These are phyloP conservation scores for Fragaria ananassa DNA, from an alignment of 306 rosid species.

Conservation along the genomic window DNA sequence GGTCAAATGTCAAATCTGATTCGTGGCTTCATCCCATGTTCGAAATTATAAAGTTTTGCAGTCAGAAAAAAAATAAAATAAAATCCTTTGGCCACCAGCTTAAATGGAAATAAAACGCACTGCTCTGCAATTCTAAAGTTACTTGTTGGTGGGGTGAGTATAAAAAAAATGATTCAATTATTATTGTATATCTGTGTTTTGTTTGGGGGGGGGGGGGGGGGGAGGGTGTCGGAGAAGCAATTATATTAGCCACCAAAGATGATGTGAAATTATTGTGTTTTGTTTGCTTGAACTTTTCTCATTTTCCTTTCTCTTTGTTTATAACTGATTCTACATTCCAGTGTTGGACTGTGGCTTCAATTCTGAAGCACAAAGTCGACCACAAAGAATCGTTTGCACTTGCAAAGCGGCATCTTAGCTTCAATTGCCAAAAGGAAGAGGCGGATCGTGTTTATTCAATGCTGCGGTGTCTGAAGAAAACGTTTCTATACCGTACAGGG, in stretches of 20 bases:
- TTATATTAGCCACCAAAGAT: background rate
- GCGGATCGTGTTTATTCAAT: slow-evolving; percentile 49
- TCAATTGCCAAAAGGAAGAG: slow-evolving; percentile 61
- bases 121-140: background rate
- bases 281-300: slow-evolving; percentile 4
- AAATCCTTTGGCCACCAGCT: background rate
- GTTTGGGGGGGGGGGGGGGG: background rate
- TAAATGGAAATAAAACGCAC: background rate
- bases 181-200: no score
- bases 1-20: background rate
- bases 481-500: slow-evolving; percentile 42
- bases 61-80: background rate
- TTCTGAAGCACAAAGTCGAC: slow-evolving; percentile 54
- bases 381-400: slow-evolving; percentile 52
- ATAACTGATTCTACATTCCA: slow-evolving; percentile 35
- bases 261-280: background rate
- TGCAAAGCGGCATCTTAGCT: slow-evolving; percentile 61
- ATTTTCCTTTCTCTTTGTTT: background rate
- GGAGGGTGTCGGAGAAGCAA: background rate
- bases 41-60: background rate
- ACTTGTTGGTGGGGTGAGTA: background rate
- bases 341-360: slow-evolving; percentile 75
- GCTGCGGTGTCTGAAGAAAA: slow-evolving; percentile 64
- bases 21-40: background rate
- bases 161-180: no score